Evolutionary conservation across 2,329 filamentous ascomycete species (phyloP).

Genomic region (Nemania sp.): DNA sequence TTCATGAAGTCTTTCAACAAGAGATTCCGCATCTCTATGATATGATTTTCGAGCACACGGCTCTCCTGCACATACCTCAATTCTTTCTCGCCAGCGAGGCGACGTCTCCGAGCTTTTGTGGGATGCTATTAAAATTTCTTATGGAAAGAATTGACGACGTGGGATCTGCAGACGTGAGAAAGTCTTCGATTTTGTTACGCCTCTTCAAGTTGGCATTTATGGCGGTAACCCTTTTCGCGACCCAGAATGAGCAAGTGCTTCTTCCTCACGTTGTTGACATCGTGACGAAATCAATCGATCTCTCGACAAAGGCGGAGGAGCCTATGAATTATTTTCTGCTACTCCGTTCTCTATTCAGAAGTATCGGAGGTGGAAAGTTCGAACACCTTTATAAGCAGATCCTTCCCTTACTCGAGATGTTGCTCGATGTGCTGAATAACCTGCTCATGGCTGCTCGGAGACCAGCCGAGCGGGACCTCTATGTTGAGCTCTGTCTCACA

Average conservation of each 20-base stretch:
- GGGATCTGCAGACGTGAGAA: constrained; percentile 87
- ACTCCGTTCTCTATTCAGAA: constrained; percentile 88
- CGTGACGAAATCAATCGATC: constrained; percentile 93
- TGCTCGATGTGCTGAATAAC: constrained; percentile 96
- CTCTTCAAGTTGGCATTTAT: constrained; percentile 99
- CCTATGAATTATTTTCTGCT: constrained; percentile 99
- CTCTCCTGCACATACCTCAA: constrained; percentile 91
- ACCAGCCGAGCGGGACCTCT: constrained; percentile 88
- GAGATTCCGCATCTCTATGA: constrained; percentile 97
- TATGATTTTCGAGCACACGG: constrained; percentile 96
- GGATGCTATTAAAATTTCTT: constrained; percentile 95
- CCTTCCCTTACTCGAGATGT: constrained; percentile 92
- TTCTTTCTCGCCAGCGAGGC: constrained; percentile 99
- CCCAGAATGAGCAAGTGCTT: constrained; percentile 93
- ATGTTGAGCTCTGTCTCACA: constrained; percentile 94
- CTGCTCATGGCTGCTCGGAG: constrained; percentile 88
- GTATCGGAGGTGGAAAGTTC: constrained; percentile 95
- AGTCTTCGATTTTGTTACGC: constrained; percentile 87
- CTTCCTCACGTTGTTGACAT: constrained; percentile 96
- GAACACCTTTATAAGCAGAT: constrained; percentile 99
- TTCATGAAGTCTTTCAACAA: constrained; percentile 97
- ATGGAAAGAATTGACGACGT: constrained; percentile 98
- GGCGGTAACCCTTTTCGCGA: constrained; percentile 95
- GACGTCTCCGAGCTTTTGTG: constrained; percentile 95
- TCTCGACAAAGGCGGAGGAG: constrained; percentile 93